Evolutionary conservation across 345 rosid species (phyloP).

Genomic region (Psidium friedrichsthalianum): DNA sequence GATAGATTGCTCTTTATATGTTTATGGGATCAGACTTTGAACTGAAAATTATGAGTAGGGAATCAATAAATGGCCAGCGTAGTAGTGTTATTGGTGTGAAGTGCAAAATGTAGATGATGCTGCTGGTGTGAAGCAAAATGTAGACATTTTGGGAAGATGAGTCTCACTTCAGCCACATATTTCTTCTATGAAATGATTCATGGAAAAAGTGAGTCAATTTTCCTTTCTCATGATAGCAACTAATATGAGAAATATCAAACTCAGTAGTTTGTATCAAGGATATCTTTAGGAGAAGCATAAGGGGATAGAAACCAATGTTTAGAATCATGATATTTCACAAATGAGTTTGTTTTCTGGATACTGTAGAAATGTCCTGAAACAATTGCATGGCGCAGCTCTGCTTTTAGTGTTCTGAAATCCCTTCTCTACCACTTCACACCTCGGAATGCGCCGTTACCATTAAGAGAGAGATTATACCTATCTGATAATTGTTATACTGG

Average conservation of each 20-base stretch:
- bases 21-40: not conserved
- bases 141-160: not conserved
- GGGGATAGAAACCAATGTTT: not conserved
- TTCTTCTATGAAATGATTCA: not conserved
- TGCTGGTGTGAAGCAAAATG: not conserved
- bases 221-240: not conserved
- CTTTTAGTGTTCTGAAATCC: not conserved
- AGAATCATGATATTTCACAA: not conserved
- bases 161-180: not conserved
- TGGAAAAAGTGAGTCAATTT: not conserved
- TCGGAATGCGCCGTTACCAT: not conserved
- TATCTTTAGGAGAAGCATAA: not conserved
- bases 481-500: not conserved
- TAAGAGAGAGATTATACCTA: not conserved
- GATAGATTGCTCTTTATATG: not conserved
- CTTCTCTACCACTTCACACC: not conserved
- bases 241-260: not conserved
- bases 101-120: not conserved
- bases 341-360: not conserved
- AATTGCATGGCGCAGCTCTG: not conserved
- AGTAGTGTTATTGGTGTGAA: not conserved
- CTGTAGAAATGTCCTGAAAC: not conserved
- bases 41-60: not conserved
- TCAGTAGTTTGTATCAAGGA: not conserved
- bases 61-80: not conserved